Base-by-base conservation (phyloP, 208 protist species). In the Phytomonas francai region DNA sequence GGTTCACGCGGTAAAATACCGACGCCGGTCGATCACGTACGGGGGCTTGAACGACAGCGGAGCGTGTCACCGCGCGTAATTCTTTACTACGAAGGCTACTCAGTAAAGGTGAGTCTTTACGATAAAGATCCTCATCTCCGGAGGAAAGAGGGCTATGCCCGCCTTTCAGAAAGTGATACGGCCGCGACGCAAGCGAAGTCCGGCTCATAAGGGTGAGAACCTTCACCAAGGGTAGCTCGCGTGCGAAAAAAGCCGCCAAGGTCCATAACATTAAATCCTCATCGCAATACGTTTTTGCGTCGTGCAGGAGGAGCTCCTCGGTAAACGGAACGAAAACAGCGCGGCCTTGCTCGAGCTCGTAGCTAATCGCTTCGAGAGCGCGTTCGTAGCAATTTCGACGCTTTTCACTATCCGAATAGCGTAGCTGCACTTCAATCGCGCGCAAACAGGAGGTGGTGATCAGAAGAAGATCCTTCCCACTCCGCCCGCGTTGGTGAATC, bases 181-280 rank as follows among this genome's bases (percentile, higher is more conserved):
- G 90, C 9, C 76, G 70, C 28, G 81, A 77, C 16, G 90, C 87
- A 11, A 71, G 62, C 61, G 65, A 76, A 30, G 68, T 68, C 0
- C 58, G 65, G 65, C 81, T 80, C 59, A 93, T 87, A 16, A 96
- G 71, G 28, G 87, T 87, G 68, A 84, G 74, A n/a, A 89, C 80
- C 67, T 88, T 87, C 67, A 93, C 84, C 22, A 93, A 58, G 6
- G 90, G 90, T 29, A 92, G 34, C 73, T 93, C 87, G 6, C 87
- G 81, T 0, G 87, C 84, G 27, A 91, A 79, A 68, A 83, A 89
- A 19, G 87, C 90, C 25, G 87, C 87, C 29, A 96, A 36, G 1
- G 84, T 91, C 88, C 90, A 96, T 42, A 93, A 74, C 77, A 96
- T 88, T 22, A 96, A 68, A 70, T 96, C 90, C 66, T 96, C 90